Base-by-base conservation (phyloP, 2,329 filamentous ascomycete species). In the Aspergillus fructus region DNA sequence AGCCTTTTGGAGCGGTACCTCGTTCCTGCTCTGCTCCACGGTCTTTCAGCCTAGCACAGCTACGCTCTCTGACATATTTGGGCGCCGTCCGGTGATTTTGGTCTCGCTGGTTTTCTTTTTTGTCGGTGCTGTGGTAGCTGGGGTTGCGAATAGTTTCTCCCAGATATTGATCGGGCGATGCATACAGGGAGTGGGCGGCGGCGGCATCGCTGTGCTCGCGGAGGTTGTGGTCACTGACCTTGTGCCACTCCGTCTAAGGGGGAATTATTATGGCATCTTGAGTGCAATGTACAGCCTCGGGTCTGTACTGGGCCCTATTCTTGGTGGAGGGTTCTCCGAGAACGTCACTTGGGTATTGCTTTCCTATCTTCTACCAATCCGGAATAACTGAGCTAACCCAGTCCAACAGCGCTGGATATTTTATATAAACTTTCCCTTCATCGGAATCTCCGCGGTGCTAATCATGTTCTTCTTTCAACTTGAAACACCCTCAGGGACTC, bases 1-100 rank as follows among this genome's bases (percentile, higher is more conserved):
- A 71, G 85, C 86, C 0, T 89, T 90, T 70, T 90, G 87, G 88
- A 81, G 83, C n/a, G 87, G 87, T 2, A 89, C 87, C 4, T 84
- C 83, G 17, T 90, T 88, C 66, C 77, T 90, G 3, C 77, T 90
- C 1, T 83, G 84, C 8, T 84, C 81, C 46, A 85, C 87, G 0
- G 58, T 70, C 13, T 59, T 82, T 3, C 81, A 81, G 55, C 83
- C 83, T 0, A 62, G 82, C 0, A 79, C 78, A 42, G 80, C 79
- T 0, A 80, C 83, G 55, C 61, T 83, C 2, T 75, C 78, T 13
- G 76, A 84, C 52, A 73, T 85, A n/a, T 85, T 80, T 59, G 83
- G 84, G 3, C 74, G 83, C 1, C 74, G 78, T 8, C 76, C 70
- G 24, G 65, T 76, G 19, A 70, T 74, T 13, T 66, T 83, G 0